A percentile compares a stretch with the other conserved stretches of the same genome.
Conservation (phyloP, 2,329 filamentous ascomycete genomes). For the Penicillium occitanis region DNA sequence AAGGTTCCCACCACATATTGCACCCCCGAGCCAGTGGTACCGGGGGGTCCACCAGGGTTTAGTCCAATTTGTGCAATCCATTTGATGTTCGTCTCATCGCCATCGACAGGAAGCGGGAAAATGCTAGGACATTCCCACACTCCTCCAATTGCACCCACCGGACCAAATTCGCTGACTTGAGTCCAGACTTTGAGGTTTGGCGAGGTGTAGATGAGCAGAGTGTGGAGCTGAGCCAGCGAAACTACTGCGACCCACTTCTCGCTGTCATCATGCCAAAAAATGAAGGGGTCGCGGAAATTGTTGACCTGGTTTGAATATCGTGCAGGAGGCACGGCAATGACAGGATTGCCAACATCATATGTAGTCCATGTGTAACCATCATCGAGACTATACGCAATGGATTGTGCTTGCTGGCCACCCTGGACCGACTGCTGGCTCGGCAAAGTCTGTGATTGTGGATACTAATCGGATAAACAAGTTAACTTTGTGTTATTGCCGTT, state of each 20-base stretch:
- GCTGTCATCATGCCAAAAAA: constrained; percentile 38
- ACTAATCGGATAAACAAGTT: constrained; percentile 21
- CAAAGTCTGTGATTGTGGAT: constrained; percentile 25
- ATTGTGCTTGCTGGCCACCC: constrained; percentile 49
- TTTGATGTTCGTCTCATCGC: constrained; percentile 25
- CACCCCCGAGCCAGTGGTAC: constrained; percentile 31
- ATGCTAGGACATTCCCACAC: constrained; percentile 34
- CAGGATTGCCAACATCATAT: constrained; percentile 58
- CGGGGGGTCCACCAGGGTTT: constrained; percentile 33
- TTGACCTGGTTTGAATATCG: constrained; percentile 41
- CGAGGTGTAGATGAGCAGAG: constrained; percentile 20
- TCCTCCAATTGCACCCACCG: constrained; percentile 16
- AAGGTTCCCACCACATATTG: constrained; percentile 34
- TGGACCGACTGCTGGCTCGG: constrained; percentile 27
- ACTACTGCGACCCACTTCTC: constrained; percentile 26
- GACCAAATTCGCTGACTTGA: constrained; percentile 27
- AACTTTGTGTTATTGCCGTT: not conserved
- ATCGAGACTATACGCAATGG: constrained; percentile 41
- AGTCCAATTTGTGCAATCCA: constrained; percentile 30
- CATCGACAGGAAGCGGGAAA: constrained; percentile 24
- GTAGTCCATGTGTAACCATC: constrained; percentile 61
- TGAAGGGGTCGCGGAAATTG: constrained; percentile 62
- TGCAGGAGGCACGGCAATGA: constrained; percentile 51
- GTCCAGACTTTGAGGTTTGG: not conserved
- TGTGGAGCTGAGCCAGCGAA: constrained; percentile 24